phyloP scores from a whole-genome alignment of 164 flowering plant species.

The Sextonia rubra region DNA sequence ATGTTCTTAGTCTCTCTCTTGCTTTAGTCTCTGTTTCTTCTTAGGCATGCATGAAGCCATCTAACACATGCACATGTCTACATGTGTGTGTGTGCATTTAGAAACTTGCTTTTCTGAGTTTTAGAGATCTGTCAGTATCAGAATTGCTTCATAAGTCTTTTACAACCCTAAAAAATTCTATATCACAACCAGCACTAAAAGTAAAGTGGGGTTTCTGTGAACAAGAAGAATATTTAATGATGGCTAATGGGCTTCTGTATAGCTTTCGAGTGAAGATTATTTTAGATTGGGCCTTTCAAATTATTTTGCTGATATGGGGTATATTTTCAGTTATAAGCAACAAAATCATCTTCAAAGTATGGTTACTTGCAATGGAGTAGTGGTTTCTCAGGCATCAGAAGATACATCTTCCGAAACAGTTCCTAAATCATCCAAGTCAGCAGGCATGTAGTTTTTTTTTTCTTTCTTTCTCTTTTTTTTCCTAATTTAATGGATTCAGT shows the following conservation, averaged over 20 bases:
- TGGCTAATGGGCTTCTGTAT: not conserved
- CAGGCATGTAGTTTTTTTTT: constrained; percentile 36
- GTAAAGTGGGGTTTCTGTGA: not conserved
- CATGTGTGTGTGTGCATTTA: not conserved
- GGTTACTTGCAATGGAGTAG: constrained; percentile 23
- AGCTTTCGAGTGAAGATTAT: not conserved
- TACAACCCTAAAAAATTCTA: not conserved
- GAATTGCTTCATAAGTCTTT: not conserved
- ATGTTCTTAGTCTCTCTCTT: not conserved
- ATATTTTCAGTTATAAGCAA: constrained; percentile 32
- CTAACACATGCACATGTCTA: not conserved
- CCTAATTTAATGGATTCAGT: not conserved
- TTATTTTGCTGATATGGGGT: not conserved
- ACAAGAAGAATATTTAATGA: not conserved
- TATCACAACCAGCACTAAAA: not conserved
- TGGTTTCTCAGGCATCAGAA: constrained; percentile 22
- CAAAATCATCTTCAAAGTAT: constrained; percentile 22
- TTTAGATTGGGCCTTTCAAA: not conserved
- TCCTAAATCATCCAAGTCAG: constrained; percentile 34
- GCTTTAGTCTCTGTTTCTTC: not conserved
- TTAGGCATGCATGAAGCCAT: not conserved
- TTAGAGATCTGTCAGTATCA: not conserved
- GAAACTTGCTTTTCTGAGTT: not conserved
- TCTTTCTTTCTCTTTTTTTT: not conserved
- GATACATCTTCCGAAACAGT: constrained; percentile 31